phyloP scores from a whole-genome alignment of 2,329 filamentous ascomycete genomes.

The Cercospora sp. region DNA sequence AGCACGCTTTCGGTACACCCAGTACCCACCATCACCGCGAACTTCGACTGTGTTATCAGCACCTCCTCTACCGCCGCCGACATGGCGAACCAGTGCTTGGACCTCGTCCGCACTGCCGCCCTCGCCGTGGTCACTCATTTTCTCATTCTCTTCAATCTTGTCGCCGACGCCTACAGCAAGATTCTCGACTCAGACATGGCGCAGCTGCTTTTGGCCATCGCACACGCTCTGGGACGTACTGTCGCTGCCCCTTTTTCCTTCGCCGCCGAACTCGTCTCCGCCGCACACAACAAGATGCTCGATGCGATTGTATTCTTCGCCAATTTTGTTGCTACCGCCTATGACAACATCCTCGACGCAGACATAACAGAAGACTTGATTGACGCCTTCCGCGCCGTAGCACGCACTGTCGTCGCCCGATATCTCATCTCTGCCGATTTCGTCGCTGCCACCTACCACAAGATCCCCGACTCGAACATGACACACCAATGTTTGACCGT shows the following conservation, averaged over 20 bases:
- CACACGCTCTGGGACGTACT: neutral
- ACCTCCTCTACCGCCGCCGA: neutral
- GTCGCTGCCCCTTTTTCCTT: neutral
- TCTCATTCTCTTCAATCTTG: neutral
- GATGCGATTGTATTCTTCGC: neutral
- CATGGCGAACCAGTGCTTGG: neutral
- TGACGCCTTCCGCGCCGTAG: neutral
- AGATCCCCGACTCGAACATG: neutral
- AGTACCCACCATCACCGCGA: neutral
- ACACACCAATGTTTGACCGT: neutral
- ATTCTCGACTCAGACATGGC: neutral
- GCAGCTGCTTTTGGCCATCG: neutral
- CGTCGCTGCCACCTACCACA: neutral
- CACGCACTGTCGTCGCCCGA: neutral
- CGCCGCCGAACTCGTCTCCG: neutral
- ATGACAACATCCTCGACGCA: neutral
- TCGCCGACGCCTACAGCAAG: neutral
- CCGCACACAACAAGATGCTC: too few species aligned
- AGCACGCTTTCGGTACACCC: neutral
- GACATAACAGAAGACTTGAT: neutral
- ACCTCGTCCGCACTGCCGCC: neutral
- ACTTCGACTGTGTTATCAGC: neutral
- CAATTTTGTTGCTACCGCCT: neutral
- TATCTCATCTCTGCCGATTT: neutral
- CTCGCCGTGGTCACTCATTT: neutral